A percentile compares a stretch with the other conserved stretches of the same genome.
Evolutionary conservation across 768 basidiomycete species (phyloP).

Genomic region (Agaricus blazei): DNA sequence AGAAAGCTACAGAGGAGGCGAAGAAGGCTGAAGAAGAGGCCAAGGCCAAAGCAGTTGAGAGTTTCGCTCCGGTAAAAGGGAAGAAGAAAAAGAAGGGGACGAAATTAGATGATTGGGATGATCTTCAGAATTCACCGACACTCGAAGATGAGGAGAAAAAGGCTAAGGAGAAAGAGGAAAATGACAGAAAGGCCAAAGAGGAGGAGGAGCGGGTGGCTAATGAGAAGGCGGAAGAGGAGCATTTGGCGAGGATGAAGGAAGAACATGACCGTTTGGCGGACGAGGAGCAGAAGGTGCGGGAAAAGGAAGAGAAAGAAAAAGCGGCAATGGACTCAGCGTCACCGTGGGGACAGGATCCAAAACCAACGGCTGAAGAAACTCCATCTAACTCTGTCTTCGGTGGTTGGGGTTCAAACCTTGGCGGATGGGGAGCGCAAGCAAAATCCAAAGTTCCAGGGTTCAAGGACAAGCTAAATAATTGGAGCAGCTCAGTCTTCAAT

Average conservation of each 20-base stretch:
- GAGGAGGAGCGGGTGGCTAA: slow-evolving; percentile 11
- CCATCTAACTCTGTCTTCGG: slow-evolving; percentile 13
- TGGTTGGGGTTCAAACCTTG: neutral
- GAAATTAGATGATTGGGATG: neutral
- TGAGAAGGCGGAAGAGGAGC: slow-evolving; percentile 8
- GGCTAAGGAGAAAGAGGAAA: slow-evolving; percentile 5
- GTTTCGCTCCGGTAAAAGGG: neutral
- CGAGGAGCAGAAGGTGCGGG: slow-evolving; percentile 7
- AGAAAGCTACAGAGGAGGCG: neutral
- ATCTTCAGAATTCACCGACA: slow-evolving; percentile 8
- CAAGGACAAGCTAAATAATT: neutral
- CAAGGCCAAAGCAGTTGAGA: neutral
- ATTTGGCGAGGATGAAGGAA: neutral
- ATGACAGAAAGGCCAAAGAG: slow-evolving; percentile 10
- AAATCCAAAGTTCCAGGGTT: slow-evolving; percentile 3
- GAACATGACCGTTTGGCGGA: slow-evolving; percentile 4
- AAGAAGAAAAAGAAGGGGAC: slow-evolving; percentile 9
- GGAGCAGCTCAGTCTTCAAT: slow-evolving; percentile 2
- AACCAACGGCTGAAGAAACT: neutral
- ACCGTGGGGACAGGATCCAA: slow-evolving; percentile 13
- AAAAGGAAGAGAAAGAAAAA: slow-evolving; percentile 10
- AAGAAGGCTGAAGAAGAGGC: slow-evolving; percentile 1
- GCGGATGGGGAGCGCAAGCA: slow-evolving; percentile 7
- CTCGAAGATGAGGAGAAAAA: slow-evolving; percentile 11
- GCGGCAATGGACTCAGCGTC: slow-evolving; percentile 15